Conservation (phyloP, 164 flowering plant genomes). For the Vitis amurensis region DNA sequence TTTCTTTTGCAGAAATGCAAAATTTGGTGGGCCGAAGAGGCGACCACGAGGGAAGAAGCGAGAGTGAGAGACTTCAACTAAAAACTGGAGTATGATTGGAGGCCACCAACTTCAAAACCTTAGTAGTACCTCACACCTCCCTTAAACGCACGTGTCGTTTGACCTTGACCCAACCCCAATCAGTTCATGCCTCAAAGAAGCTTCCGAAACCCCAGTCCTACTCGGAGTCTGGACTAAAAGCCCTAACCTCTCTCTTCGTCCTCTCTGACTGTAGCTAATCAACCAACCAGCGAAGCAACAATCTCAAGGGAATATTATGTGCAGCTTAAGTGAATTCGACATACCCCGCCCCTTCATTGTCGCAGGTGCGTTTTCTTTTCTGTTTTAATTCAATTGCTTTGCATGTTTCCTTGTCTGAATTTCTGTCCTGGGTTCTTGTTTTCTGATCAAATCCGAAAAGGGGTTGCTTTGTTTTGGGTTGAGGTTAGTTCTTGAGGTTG, state of each 20-base stretch:
- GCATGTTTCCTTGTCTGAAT: too few relatives aligned
- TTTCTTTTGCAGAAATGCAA: too few relatives aligned
- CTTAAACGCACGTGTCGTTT: slow-evolving; percentile 3
- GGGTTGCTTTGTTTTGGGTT: background rate
- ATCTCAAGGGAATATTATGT: background rate
- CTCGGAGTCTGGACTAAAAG: background rate
- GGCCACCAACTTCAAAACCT: background rate
- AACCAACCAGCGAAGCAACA: background rate
- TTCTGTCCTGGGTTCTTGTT: background rate
- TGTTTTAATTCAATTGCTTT: background rate
- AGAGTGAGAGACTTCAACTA: too few relatives aligned
- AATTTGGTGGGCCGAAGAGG: too few relatives aligned
- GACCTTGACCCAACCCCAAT: background rate
- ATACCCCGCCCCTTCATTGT: background rate
- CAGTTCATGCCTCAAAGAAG: slow-evolving; percentile 1
- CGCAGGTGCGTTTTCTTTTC: background rate
- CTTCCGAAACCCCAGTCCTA: background rate
- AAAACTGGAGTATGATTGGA: background rate
- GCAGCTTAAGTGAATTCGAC: background rate
- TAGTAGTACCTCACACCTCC: background rate
- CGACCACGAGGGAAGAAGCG: too few relatives aligned
- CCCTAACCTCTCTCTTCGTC: slow-evolving; percentile 1
- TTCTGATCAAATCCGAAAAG: background rate
- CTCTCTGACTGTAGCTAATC: background rate
- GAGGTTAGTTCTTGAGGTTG: background rate